Evolutionary conservation across 202 grass and related monocot genomes (phyloP).

Genomic region (Cymbopogon flexuosus): DNA sequence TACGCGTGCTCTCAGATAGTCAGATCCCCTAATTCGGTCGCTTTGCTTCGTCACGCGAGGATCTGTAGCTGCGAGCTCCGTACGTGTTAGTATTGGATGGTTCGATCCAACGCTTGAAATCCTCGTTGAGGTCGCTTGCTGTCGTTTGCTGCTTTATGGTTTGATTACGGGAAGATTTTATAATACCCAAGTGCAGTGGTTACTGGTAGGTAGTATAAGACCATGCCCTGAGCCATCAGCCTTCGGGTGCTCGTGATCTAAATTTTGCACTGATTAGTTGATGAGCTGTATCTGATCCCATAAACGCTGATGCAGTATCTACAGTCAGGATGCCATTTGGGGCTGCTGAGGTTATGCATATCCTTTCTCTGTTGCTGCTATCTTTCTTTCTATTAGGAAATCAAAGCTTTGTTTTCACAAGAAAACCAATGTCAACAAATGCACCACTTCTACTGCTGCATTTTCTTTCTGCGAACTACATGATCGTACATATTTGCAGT

Average conservation of each 20-base stretch:
- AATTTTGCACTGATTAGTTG: background rate
- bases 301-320: background rate
- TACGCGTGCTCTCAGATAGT: background rate
- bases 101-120: background rate
- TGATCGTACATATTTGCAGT: background rate
- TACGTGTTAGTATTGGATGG: background rate
- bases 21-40: slow-evolving; percentile 28
- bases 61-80: background rate
- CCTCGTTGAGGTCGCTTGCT: background rate
- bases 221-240: background rate
- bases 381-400: background rate
- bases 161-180: background rate
- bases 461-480: background rate
- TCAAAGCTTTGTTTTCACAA: background rate
- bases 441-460: background rate
- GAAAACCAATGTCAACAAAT: background rate
- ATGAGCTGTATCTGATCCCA: background rate
- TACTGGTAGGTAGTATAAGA: background rate
- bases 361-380: background rate
- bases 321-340: background rate
- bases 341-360: background rate
- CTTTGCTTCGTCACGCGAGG: background rate
- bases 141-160: background rate
- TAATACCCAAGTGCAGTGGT: background rate
- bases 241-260: background rate